Base-by-base conservation (phyloP, 176 grass and related monocot genomes). In the Ensete glaucum region DNA sequence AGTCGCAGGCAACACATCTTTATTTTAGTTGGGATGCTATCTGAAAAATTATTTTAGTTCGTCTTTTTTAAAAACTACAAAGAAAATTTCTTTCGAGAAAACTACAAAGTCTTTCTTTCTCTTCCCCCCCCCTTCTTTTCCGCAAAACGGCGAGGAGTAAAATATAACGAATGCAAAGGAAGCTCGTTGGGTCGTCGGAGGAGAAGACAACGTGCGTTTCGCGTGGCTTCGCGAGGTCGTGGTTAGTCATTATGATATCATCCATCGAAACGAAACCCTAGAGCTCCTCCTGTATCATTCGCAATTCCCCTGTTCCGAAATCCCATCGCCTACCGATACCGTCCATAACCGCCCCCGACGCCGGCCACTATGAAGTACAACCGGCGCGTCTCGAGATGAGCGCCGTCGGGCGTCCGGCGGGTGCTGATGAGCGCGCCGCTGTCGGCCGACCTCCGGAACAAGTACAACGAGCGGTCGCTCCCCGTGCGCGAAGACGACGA, bases 391-490 rank as follows among this genome's bases (percentile, higher is more conserved):
- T 59, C 73, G 1, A 23, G 22, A 23, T 23, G 22, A 2, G 73
- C 73, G 23, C 72, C 72, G 52, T 59, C 53, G 14, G 59, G 72
- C 72, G 72, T 74, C 24, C 53, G 72, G 3, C 52, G 72, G 52
- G 53, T 74, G 72, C 53, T 74, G 17, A 74, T 74, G 72, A 74
- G 72, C 53, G 72, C 53, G 53, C 73, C 73, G 24, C 73, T 75
- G 24, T 75, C 73, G 53, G 14, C 54, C 4, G 73, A 75, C 16
- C 52, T 75, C 1, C 50, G 73, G 54, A 75, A 34, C 24, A 74
- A 74, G 54, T 59, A 59, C 53, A 55, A n/a, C 24, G 73, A 59
- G 8, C 73, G 73, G 54, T 75, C 54, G 3, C 9, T 75, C 4
- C 73, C 73, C 54, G 73, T 75, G 54, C 73, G 73, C 9, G 59